phyloP scores from a whole-genome alignment of 805 yeast species.

The Kregervanrija pseudodelftensis region DNA sequence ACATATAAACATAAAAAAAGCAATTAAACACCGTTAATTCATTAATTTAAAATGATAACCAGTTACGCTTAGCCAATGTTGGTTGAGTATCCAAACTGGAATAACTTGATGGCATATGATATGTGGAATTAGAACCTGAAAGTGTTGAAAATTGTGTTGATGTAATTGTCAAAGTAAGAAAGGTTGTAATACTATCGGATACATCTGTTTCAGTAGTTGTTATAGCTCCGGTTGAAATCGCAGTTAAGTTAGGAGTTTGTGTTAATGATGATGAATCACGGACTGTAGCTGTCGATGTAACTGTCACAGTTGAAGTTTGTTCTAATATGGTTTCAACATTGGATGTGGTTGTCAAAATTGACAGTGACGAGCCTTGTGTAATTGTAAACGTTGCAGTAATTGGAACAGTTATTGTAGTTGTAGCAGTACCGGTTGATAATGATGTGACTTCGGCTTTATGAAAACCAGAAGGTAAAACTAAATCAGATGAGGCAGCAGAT shows the following conservation, averaged over 20 bases:
- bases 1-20: too few species aligned
- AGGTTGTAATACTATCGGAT: too few species aligned
- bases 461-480: neutral
- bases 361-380: slow-evolving; percentile 23
- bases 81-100: too few species aligned
- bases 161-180: neutral
- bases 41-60: too few species aligned
- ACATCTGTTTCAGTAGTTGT: neutral
- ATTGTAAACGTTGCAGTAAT: slow-evolving; percentile 26
- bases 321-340: slow-evolving; percentile 20
- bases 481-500: slow-evolving; percentile 6
- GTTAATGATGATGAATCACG: slow-evolving; percentile 6
- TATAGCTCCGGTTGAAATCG: slow-evolving; percentile 4
- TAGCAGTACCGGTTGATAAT: slow-evolving; percentile 10
- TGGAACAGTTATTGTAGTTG: slow-evolving; percentile 23
- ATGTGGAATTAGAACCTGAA: neutral
- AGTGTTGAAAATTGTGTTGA: neutral
- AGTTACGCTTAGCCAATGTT: too few species aligned
- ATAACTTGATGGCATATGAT: too few species aligned
- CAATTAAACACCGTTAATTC: too few species aligned
- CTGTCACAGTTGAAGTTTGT: slow-evolving; percentile 6
- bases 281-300: slow-evolving; percentile 11
- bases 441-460: slow-evolving; percentile 6
- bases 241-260: slow-evolving; percentile 7
- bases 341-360: slow-evolving; percentile 25